A percentile compares a stretch with the other conserved stretches of the same genome.
Evolutionary conservation across 1,139 yeast genomes (phyloP).

Genomic region (Geotrichum citri-aurantii): DNA sequence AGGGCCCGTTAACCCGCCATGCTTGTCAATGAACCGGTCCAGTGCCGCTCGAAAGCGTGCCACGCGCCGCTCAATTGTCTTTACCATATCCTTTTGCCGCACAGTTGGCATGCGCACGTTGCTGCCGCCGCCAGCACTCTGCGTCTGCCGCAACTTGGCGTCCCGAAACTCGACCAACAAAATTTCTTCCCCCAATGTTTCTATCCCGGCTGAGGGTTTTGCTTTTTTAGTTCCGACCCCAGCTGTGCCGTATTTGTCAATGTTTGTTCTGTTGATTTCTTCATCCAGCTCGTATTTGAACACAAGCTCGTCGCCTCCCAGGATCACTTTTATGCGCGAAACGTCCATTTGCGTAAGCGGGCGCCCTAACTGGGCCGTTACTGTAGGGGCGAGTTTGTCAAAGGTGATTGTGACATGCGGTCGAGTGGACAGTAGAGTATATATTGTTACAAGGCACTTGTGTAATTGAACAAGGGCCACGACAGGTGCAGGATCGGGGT

Average conservation of each 20-base stretch:
- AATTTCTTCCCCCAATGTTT: conserved; percentile 42
- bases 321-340: conserved; percentile 54
- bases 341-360: conserved; percentile 43
- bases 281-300: conserved; percentile 47
- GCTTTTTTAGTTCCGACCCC: conserved; percentile 26
- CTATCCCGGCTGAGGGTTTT: conserved; percentile 18
- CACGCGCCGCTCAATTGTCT: conserved; percentile 56
- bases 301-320: conserved; percentile 58
- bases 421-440: conserved; percentile 50
- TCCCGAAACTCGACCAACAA: conserved; percentile 76
- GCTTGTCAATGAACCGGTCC: conserved; percentile 35
- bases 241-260: conserved; percentile 32
- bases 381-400: conserved; percentile 45
- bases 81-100: conserved; percentile 48
- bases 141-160: conserved; percentile 44
- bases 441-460: conserved; percentile 39
- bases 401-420: conserved; percentile 53
- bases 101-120: conserved; percentile 41
- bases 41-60: conserved; percentile 47
- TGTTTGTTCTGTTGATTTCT: conserved; percentile 38
- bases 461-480: conserved; percentile 4
- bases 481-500: neutral
- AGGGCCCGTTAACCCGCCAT: conserved; percentile 18
- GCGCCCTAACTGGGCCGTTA: conserved; percentile 37
- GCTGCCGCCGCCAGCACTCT: neutral